Evolutionary conservation across 306 rosid species (phyloP).

Genomic region (cucumber (Cucumis sativus)): Cucumber_9930_V3 NC_026660.2:10318001-10318500

Average conservation of each 20-base stretch:
- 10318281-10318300: conserved; percentile 38
- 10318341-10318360: conserved; percentile 81
- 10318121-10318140: conserved; percentile 19
- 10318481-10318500: neutral
- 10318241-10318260: conserved; percentile 65
- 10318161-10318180: conserved; percentile 87
- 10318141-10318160: conserved; percentile 61
- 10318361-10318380: conserved; percentile 68
- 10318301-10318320: conserved; percentile 58
- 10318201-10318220: conserved; percentile 48
- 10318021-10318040: conserved; percentile 57
- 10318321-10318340: conserved; percentile 63
- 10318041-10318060: conserved; percentile 51
- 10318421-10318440: conserved; percentile 91
- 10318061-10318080: neutral
- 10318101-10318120: conserved; percentile 9
- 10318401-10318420: conserved; percentile 78
- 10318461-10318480: neutral
- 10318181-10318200: conserved; percentile 77
- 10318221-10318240: conserved; percentile 94
- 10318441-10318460: conserved; percentile 50
- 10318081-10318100: conserved; percentile 13
- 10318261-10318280: conserved; percentile 39
- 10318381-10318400: conserved; percentile 87
- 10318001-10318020: conserved; percentile 13